A percentile compares a stretch with the other conserved stretches of the same genome.
These are phyloP conservation scores for Sclerotiophoma versabilis DNA, from an alignment of 2,329 filamentous ascomycete genomes.

Conservation along the genomic window DNA sequence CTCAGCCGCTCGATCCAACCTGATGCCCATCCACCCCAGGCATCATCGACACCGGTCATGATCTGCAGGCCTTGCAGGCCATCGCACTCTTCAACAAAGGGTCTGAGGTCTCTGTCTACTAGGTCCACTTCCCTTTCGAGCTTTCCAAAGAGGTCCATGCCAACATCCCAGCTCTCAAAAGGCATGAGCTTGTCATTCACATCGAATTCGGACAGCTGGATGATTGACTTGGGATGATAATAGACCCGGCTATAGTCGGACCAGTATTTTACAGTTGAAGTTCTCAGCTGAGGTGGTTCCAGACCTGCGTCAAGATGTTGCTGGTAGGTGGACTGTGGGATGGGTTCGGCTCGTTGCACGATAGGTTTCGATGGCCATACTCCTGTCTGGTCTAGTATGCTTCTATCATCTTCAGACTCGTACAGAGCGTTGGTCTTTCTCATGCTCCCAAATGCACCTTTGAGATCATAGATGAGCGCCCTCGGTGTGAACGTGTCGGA, in stretches of 20 bases:
- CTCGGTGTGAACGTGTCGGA: conserved; percentile 91
- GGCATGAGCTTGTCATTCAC: conserved; percentile 80
- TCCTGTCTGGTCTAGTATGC: conserved; percentile 30
- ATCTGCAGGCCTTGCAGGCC: conserved; percentile 85
- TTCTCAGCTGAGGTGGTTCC: conserved; percentile 68
- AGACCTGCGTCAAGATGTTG: conserved; percentile 76
- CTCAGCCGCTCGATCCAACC: conserved; percentile 69
- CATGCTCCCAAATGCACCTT: conserved; percentile 89
- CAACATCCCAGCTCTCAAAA: conserved; percentile 71
- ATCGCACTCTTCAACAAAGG: conserved; percentile 92
- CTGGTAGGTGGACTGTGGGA: conserved; percentile 78
- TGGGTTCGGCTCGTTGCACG: conserved; percentile 69
- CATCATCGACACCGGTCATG: conserved; percentile 61
- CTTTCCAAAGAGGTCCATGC: conserved; percentile 50
- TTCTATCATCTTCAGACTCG: conserved; percentile 60
- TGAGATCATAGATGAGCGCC: conserved; percentile 92
- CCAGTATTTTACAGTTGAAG: conserved; percentile 87
- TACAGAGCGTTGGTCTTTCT: conserved; percentile 90
- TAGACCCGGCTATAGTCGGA: conserved; percentile 94
- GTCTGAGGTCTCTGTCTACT: conserved; percentile 84
- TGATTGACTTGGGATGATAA: conserved; percentile 85
- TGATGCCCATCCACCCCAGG: conserved; percentile 58
- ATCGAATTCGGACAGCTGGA: conserved; percentile 84
- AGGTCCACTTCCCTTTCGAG: conserved; percentile 71
- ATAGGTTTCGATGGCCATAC: conserved; percentile 54